These are phyloP conservation scores for Cryptococcus wingfieldii DNA, from an alignment of 1,284 basidiomycete genomes.

Conservation along the genomic window DNA sequence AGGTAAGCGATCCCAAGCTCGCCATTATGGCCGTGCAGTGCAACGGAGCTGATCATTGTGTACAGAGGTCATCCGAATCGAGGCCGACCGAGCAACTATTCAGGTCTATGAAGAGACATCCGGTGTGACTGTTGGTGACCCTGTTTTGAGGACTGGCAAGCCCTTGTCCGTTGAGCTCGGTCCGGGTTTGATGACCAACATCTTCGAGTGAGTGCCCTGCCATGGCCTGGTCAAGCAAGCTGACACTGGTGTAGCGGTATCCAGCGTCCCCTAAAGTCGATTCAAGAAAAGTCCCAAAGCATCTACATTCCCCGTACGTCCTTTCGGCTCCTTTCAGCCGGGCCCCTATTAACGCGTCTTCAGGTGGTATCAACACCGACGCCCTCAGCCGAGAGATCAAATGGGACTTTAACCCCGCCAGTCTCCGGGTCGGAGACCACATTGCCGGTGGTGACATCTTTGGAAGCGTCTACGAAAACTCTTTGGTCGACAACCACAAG, in stretches of 20 bases:
- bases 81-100: conserved; percentile 93
- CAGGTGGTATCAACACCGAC: conserved; percentile 87
- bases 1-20: conserved; percentile 55
- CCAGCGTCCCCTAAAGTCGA: conserved; percentile 83
- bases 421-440: conserved; percentile 89
- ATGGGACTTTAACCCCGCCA: conserved; percentile 94
- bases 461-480: conserved; percentile 94
- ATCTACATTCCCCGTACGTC: conserved; percentile 92
- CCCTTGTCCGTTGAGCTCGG: conserved; percentile 96
- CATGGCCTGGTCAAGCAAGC: neutral
- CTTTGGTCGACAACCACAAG: conserved; percentile 92
- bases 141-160: conserved; percentile 94
- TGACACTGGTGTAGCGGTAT: conserved; percentile 59
- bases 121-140: conserved; percentile 96
- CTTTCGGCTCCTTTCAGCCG: neutral
- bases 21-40: neutral
- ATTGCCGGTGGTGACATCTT: conserved; percentile 96
- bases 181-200: conserved; percentile 96
- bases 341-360: neutral
- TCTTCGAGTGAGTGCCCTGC: conserved; percentile 64
- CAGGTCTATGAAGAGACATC: conserved; percentile 99
- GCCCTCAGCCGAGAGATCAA: conserved; percentile 81
- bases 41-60: neutral
- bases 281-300: conserved; percentile 92
- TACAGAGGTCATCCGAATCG: conserved; percentile 93